phyloP scores from a whole-genome alignment of 768 basidiomycete species.

The Gautieria morchelliformis region DNA sequence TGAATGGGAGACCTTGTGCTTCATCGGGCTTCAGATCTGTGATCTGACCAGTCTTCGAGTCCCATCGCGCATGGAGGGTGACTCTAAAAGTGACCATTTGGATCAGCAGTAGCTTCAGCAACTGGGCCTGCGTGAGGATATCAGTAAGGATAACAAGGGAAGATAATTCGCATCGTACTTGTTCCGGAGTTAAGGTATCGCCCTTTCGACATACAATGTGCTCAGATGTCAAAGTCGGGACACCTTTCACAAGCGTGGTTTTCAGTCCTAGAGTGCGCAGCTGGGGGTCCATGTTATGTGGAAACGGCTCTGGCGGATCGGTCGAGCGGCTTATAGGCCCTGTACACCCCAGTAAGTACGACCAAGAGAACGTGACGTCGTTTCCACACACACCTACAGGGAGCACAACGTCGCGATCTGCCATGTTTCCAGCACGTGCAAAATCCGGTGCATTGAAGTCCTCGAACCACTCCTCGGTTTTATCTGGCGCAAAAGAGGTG shows the following conservation, averaged over 20 bases:
- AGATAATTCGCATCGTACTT: conserved; percentile 4
- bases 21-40: conserved; percentile 42
- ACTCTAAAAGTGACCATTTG: conserved; percentile 82
- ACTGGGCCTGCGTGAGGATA: conserved; percentile 50
- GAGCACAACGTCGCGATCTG: conserved; percentile 62
- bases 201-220: conserved; percentile 82
- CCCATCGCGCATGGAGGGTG: conserved; percentile 63
- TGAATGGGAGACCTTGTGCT: conserved; percentile 21
- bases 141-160: neutral
- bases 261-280: conserved; percentile 83
- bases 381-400: conserved; percentile 34
- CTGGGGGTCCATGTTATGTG: conserved; percentile 96
- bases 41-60: conserved; percentile 56
- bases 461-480: conserved; percentile 91
- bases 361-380: neutral
- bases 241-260: conserved; percentile 78
- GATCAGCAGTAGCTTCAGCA: conserved; percentile 85
- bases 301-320: conserved; percentile 81
- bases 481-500: conserved; percentile 81
- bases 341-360: conserved; percentile 8
- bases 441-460: conserved; percentile 87
- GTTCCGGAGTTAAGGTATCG: conserved; percentile 65
- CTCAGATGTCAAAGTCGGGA: conserved; percentile 71
- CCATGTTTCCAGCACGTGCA: conserved; percentile 79
- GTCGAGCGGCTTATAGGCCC: conserved; percentile 79